phyloP scores from a whole-genome alignment of 768 basidiomycete species.

The Neoboletus subvelutipes region DNA sequence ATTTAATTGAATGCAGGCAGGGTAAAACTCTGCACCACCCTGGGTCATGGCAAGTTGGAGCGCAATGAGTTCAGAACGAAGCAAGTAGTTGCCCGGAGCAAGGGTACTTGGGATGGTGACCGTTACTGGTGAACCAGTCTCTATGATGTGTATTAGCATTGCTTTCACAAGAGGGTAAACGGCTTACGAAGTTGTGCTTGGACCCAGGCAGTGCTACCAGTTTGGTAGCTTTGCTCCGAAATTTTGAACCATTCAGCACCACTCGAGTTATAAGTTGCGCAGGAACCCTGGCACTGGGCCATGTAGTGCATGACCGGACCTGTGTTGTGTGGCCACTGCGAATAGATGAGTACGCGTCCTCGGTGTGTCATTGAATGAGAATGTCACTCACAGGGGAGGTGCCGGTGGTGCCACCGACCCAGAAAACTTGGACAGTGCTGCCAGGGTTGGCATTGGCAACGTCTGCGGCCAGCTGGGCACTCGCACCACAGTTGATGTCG shows the following conservation, averaged over 20 bases:
- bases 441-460: conserved; percentile 59
- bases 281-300: conserved; percentile 57
- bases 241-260: conserved; percentile 75
- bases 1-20: conserved; percentile 26
- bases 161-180: neutral
- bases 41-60: conserved; percentile 56
- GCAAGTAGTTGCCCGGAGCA: conserved; percentile 66
- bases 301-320: conserved; percentile 76
- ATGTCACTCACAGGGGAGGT: conserved; percentile 24
- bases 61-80: conserved; percentile 75
- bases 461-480: conserved; percentile 46
- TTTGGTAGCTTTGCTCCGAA: conserved; percentile 46
- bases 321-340: conserved; percentile 52
- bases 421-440: conserved; percentile 49
- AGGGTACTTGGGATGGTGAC: conserved; percentile 49
- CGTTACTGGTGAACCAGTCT: conserved; percentile 37
- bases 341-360: neutral
- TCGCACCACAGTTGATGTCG: conserved; percentile 55
- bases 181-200: conserved; percentile 48
- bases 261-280: conserved; percentile 53
- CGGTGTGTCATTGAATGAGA: neutral
- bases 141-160: conserved; percentile 20
- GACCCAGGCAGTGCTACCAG: conserved; percentile 42
- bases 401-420: conserved; percentile 44
- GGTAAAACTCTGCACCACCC: conserved; percentile 52